A percentile compares a stretch with the other conserved stretches of the same genome.
These are phyloP conservation scores for Chaetomium sp. DNA, from an alignment of 2,329 filamentous ascomycete species.

Conservation along the genomic window DNA sequence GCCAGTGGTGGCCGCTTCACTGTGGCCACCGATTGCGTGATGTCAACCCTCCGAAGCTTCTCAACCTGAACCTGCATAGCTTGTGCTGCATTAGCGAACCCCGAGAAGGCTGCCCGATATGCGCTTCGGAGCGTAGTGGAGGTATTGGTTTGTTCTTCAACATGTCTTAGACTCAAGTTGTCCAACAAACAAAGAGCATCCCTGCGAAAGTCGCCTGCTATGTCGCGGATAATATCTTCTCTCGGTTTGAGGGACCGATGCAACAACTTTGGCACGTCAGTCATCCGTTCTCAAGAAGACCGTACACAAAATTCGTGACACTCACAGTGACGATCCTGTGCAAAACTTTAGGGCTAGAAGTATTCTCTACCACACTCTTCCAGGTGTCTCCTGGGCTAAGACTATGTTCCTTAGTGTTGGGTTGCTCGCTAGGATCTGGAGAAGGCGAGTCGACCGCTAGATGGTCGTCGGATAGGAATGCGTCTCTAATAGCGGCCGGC, in stretches of 20 bases:
- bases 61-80: slow-evolving; percentile 4
- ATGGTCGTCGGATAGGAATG: slow-evolving; percentile 1
- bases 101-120: background rate
- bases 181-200: slow-evolving; percentile 13
- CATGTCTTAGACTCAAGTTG: slow-evolving; percentile 11
- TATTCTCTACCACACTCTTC: slow-evolving; percentile 10
- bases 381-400: slow-evolving; percentile 2
- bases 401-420: background rate
- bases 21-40: background rate
- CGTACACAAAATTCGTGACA: background rate
- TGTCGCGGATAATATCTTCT: slow-evolving; percentile 16
- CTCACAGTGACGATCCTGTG: slow-evolving; percentile 16
- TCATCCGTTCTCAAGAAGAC: background rate
- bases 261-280: slow-evolving; percentile 5
- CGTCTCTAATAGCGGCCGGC: background rate
- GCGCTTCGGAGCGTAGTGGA: slow-evolving; percentile 1
- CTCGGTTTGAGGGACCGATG: slow-evolving; percentile 19
- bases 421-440: background rate
- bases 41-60: slow-evolving; percentile 5
- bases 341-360: slow-evolving; percentile 11
- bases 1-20: slow-evolving; percentile 1
- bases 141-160: slow-evolving; percentile 4
- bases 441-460: background rate
- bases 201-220: slow-evolving; percentile 14
- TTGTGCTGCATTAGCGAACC: slow-evolving; percentile 7